phyloP scores from a whole-genome alignment of 805 yeast genomes.

The Candida jianshihensis region DNA sequence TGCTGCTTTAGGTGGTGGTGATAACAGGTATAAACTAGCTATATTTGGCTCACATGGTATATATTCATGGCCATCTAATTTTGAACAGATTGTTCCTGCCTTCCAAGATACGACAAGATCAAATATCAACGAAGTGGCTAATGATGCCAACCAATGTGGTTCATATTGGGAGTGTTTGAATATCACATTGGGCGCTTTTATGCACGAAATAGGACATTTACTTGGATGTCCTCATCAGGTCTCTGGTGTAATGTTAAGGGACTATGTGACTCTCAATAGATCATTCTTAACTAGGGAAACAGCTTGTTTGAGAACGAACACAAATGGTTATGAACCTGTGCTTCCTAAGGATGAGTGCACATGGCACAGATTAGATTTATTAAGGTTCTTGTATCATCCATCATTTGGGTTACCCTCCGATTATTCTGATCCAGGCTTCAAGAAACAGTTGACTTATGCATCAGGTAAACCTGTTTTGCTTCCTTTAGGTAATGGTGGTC shows the following conservation, averaged over 20 bases:
- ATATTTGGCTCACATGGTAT: slow-evolving; percentile 92
- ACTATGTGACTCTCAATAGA: slow-evolving; percentile 73
- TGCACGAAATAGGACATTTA: slow-evolving; percentile 92
- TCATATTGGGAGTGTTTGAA: slow-evolving; percentile 86
- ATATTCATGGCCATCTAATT: slow-evolving; percentile 85
- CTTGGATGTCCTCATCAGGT: slow-evolving; percentile 92
- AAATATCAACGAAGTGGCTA: slow-evolving; percentile 70
- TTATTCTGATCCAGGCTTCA: slow-evolving; percentile 36
- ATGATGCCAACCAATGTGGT: slow-evolving; percentile 80
- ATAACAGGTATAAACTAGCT: slow-evolving; percentile 62
- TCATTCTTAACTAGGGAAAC: slow-evolving; percentile 72
- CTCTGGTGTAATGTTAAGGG: slow-evolving; percentile 85
- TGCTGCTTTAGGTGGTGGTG: slow-evolving; percentile 93
- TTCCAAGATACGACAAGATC: slow-evolving; percentile 69
- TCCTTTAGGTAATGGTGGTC: slow-evolving; percentile 36
- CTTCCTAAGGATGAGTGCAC: slow-evolving; percentile 62
- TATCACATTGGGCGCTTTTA: slow-evolving; percentile 84
- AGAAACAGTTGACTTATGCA: slow-evolving; percentile 17
- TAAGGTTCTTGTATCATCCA: slow-evolving; percentile 77
- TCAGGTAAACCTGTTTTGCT: slow-evolving; percentile 38
- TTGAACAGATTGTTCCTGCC: slow-evolving; percentile 61
- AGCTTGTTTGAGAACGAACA: slow-evolving; percentile 44
- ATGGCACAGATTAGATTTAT: slow-evolving; percentile 79
- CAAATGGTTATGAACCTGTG: slow-evolving; percentile 42
- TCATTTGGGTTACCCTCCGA: slow-evolving; percentile 70